Base-by-base conservation (phyloP, 495 filamentous ascomycete species). In the Aspergillus incahuasiensis region DNA sequence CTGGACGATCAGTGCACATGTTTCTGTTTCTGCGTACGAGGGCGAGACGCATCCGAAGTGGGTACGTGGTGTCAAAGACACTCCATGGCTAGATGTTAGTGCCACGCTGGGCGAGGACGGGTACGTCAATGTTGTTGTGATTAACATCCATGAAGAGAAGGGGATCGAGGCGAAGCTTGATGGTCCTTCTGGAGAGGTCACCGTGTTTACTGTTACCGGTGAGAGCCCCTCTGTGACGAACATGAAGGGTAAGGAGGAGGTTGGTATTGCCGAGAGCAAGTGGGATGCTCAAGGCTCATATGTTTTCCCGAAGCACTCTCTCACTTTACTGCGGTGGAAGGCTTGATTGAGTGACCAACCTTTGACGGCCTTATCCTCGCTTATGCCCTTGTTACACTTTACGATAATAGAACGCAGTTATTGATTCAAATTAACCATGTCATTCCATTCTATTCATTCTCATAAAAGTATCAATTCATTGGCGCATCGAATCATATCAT, bases 61-160 rank as follows among this genome's bases (percentile, higher is more conserved):
- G 86, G 66, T 90, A 15, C 71, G 82, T 39, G 77, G 77, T 5
- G 75, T 81, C 5, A 74, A 87, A 63, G 83, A 86, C 48, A 84
- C 83, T 0, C 84, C 86, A 9, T 88, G 79, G 79, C 60, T 91
- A 57, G 88, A 91, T 68, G 84, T 86, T 16, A 86, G 84, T 59
- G 87, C 86, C 18, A 71, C 75, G 8, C 53, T 87, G 5, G 77
- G 75, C 12, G 83, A 87, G 21, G 77, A 84, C 53, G 86, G 86
- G 0, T 76, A 70, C 38, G 77, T 85, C 0, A 86, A 72, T 54
- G 55, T 91, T 52, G 86, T 79, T 4, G 86, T 89, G 19, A 86
- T 87, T 24, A 91, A 91, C 67, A 79, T 88, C 38, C 73, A 77
- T 56, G 83, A 84, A 48, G 71, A 74, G 15, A 72, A 80, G 62